These are phyloP conservation scores for Aspergillus awamori DNA, from an alignment of 2,329 filamentous ascomycete species.

Conservation along the genomic window DNA sequence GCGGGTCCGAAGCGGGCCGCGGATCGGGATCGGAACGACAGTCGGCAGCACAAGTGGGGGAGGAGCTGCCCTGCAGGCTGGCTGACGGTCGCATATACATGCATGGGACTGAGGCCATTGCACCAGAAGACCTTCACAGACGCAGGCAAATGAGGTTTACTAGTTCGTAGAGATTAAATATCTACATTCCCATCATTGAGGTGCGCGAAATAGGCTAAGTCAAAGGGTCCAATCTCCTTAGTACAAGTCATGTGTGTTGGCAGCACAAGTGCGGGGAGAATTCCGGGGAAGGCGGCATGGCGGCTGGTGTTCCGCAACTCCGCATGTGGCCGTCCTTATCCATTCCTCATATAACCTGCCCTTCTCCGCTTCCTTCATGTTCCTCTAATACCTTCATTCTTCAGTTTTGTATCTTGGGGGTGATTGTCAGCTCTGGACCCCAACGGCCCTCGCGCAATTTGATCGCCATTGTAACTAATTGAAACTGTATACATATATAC, in stretches of 20 bases:
- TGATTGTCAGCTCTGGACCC: background rate
- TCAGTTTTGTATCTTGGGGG: background rate
- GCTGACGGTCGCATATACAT: too few species aligned
- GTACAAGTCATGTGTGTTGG: background rate
- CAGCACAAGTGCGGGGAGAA: constrained; percentile 20
- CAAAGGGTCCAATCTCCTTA: background rate
- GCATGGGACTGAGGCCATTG: background rate
- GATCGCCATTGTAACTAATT: background rate
- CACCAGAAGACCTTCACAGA: too few species aligned
- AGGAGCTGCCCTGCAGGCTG: background rate
- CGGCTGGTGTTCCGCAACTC: constrained; percentile 26
- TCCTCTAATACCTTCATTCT: background rate
- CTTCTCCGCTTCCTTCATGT: background rate
- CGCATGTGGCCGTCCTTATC: constrained; percentile 18
- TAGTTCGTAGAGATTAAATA: background rate
- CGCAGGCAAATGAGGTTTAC: too few species aligned
- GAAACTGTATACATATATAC: background rate
- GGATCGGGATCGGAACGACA: constrained; percentile 17
- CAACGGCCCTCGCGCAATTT: background rate
- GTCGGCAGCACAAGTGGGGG: background rate
- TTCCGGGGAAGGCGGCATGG: constrained; percentile 20
- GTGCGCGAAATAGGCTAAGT: too few species aligned
- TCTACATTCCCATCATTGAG: too few species aligned
- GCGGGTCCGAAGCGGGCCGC: constrained; percentile 17
- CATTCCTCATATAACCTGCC: background rate